Base-by-base conservation (phyloP, 306 rosid species). In the Prunus kanzakura region DNA sequence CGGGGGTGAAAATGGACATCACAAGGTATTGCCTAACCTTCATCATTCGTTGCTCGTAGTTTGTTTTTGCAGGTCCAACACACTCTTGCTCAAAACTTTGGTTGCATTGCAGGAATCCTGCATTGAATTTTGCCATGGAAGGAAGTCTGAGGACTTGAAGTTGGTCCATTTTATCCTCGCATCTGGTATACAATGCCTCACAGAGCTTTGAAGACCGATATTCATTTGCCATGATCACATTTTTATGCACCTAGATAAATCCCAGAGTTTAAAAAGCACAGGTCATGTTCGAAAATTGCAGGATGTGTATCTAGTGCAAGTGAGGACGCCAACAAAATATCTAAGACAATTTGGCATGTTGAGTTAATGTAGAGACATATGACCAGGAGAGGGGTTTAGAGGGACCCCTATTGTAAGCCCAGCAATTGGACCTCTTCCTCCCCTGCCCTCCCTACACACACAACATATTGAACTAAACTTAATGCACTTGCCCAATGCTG, bases 81-180 rank as follows among this genome's bases (percentile, higher is more conserved):
- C 97, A 92, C 80, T 89, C 84, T 6, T 8, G 82, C 82, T 83
- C 93, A 74, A 95, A 92, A 86, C 97, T 92, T 77, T 27, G 86
- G 80, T 89, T 92, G 93, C 98, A 92, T 47, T 85, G 91, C 79
- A 85, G 77, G 85, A 92, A 88, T 78, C 97, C 97, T 65, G 96
- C 98, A 82, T 92, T 89, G 66, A 95, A 95, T 81, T 95, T 95
- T 45, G 98, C 97, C 97, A 95, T 88, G 78, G 97, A 89, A 43
- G 98, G 98, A 77, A 95, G 98, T 78, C 87, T 85, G 52, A 95
- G 97, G 81, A 81, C 89, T 87, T 95, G 98, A 75, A 92, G 97
- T 32, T 90, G 92, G 81, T 95, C 98, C 98, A 95, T 92, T 76
- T 80, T 73, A 76, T 95, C 98, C 83, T 95, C 98, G 50, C 98